phyloP scores from a whole-genome alignment of 1,284 basidiomycete genomes.

The Boletus albobrunnescens region DNA sequence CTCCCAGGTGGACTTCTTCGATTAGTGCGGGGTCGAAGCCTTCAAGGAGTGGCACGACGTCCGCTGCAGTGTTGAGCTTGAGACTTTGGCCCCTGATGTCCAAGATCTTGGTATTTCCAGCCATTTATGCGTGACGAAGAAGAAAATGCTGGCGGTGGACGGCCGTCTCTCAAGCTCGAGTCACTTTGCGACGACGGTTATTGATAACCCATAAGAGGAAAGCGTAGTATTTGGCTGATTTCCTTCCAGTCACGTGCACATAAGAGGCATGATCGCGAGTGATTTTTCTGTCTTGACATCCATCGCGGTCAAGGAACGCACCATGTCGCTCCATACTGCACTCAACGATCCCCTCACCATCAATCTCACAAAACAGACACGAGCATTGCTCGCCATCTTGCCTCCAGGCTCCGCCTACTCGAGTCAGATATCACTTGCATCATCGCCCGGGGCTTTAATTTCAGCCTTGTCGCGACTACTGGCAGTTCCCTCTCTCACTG shows the following conservation, averaged over 20 bases:
- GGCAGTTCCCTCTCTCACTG: conserved; percentile 50
- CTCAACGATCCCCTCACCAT: conserved; percentile 45
- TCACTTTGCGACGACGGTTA: conserved; percentile 1
- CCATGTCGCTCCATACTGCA: conserved; percentile 14
- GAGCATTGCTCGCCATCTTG: conserved; percentile 40
- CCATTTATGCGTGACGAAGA: conserved; percentile 19
- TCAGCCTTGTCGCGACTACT: conserved; percentile 49
- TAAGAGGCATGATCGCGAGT: too few species aligned
- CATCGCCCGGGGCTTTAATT: conserved; percentile 40
- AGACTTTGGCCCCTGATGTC: conserved; percentile 42
- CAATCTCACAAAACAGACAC: conserved; percentile 51
- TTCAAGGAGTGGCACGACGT: conserved; percentile 77
- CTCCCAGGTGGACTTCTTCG: conserved; percentile 90
- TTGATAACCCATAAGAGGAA: conserved; percentile 23
- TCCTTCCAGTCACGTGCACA: conserved; percentile 23
- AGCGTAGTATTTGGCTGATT: conserved; percentile 1
- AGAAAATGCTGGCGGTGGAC: not conserved
- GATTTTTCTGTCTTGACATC: conserved; percentile 9
- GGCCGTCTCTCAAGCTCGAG: not conserved
- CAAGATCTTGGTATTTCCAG: conserved; percentile 17
- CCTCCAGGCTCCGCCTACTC: conserved; percentile 37
- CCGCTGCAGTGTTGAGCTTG: conserved; percentile 77
- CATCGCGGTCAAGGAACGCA: not conserved
- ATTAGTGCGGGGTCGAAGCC: conserved; percentile 63
- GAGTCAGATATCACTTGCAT: conserved; percentile 34